These are phyloP conservation scores for Alternaria viburni DNA, from an alignment of 2,329 filamentous ascomycete genomes.

Conservation along the genomic window DNA sequence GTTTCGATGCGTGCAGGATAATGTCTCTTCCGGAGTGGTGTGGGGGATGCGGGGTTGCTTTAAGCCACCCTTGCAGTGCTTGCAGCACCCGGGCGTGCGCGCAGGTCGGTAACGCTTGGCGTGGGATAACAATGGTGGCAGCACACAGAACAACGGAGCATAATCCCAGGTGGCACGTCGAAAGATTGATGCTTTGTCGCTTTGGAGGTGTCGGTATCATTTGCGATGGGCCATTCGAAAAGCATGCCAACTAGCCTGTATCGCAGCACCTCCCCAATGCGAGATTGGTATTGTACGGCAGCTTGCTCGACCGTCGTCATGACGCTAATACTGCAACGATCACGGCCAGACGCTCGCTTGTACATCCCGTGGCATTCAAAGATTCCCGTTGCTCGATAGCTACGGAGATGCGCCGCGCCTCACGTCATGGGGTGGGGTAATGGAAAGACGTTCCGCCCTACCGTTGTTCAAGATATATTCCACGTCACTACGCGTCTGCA, in stretches of 20 bases:
- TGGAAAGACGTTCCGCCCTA: background rate
- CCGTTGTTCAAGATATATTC: background rate
- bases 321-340: background rate
- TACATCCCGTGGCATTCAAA: background rate
- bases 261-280: background rate
- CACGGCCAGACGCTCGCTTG: background rate
- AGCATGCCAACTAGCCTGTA: background rate
- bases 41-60: background rate
- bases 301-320: background rate
- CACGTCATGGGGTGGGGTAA: background rate
- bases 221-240: background rate
- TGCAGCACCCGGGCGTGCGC: background rate
- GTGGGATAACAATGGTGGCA: slow-evolving; percentile 9
- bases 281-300: background rate
- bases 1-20: background rate
- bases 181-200: background rate
- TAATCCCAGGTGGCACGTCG: background rate
- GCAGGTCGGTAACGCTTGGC: background rate
- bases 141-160: background rate
- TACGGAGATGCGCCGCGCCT: background rate
- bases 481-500: background rate
- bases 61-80: background rate
- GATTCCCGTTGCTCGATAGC: background rate
- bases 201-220: background rate
- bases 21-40: background rate